Conservation (phyloP, 768 basidiomycete genomes). For the Thelephora ganbajun region DNA sequence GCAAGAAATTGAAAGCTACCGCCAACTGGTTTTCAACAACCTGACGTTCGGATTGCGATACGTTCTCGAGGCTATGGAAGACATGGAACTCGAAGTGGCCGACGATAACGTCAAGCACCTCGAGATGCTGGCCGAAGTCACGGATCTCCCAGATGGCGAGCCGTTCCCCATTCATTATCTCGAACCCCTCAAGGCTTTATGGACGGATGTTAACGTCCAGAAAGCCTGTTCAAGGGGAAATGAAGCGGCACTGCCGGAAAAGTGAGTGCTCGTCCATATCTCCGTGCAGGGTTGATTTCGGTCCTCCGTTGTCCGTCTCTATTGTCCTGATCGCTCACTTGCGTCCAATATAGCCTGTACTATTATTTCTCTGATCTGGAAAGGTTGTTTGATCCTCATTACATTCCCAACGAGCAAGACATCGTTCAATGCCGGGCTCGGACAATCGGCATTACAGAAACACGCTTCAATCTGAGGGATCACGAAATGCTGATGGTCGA, state of each 20-base stretch:
- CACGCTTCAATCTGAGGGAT: slow-evolving; percentile 62
- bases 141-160: slow-evolving; percentile 68
- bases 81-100: slow-evolving; percentile 65
- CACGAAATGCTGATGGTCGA: slow-evolving; percentile 90
- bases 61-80: slow-evolving; percentile 79
- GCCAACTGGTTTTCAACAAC: slow-evolving; percentile 90
- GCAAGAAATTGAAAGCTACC: slow-evolving; percentile 76
- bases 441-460: slow-evolving; percentile 87
- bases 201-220: slow-evolving; percentile 66
- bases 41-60: slow-evolving; percentile 74
- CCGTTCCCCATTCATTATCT: slow-evolving; percentile 59
- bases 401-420: slow-evolving; percentile 71
- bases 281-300: background rate
- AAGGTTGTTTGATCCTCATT: slow-evolving; percentile 61
- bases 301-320: slow-evolving; percentile 1
- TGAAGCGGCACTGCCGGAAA: slow-evolving; percentile 85
- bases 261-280: slow-evolving; percentile 30
- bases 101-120: slow-evolving; percentile 44
- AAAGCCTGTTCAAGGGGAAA: slow-evolving; percentile 72
- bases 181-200: slow-evolving; percentile 55
- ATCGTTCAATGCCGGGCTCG: slow-evolving; percentile 78
- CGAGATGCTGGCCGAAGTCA: slow-evolving; percentile 49
- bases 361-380: slow-evolving; percentile 76
- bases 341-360: slow-evolving; percentile 28
- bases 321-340: slow-evolving; percentile 1